A percentile compares a stretch with the other conserved stretches of the same genome.
These are phyloP conservation scores for Chalciporus sp. DNA, from an alignment of 1,284 basidiomycete species.

Conservation along the genomic window DNA sequence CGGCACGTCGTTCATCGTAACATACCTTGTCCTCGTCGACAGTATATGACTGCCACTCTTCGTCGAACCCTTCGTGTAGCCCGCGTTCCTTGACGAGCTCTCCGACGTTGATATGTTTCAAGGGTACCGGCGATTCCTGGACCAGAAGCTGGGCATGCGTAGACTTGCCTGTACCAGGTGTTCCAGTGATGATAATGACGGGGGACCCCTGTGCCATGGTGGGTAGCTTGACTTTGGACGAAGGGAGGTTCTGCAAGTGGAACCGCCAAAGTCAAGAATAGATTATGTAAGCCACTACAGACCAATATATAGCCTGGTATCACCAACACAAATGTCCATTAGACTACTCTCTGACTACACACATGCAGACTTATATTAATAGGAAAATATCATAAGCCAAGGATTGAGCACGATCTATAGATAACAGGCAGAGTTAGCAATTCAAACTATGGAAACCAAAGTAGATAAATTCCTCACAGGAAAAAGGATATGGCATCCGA, in stretches of 20 bases:
- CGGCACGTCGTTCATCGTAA: conserved; percentile 11
- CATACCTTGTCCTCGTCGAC: conserved; percentile 93
- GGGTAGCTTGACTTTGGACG: background rate
- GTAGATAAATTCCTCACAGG: conserved; percentile 47
- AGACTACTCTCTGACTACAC: background rate
- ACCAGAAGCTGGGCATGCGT: conserved; percentile 85
- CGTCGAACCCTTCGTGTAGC: conserved; percentile 85
- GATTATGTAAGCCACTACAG: conserved; percentile 1
- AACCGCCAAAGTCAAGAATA: no score
- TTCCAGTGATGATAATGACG: conserved; percentile 92
- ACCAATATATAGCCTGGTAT: no score
- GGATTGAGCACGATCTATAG: conserved; percentile 67
- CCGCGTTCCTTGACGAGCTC: conserved; percentile 85
- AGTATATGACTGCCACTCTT: conserved; percentile 93
- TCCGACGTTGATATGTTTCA: conserved; percentile 88
- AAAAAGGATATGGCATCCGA: conserved; percentile 67
- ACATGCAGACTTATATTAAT: conserved; percentile 36
- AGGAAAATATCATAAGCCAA: conserved; percentile 74
- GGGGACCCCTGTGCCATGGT: conserved; percentile 45
- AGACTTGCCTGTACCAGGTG: conserved; percentile 87
- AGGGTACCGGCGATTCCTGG: conserved; percentile 63
- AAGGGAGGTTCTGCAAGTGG: no score
- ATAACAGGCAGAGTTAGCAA: conserved; percentile 4
- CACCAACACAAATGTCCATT: no score
- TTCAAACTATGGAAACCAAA: background rate